Conservation (phyloP, 306 rosid genomes). For the Cicer cuneatum region DNA sequence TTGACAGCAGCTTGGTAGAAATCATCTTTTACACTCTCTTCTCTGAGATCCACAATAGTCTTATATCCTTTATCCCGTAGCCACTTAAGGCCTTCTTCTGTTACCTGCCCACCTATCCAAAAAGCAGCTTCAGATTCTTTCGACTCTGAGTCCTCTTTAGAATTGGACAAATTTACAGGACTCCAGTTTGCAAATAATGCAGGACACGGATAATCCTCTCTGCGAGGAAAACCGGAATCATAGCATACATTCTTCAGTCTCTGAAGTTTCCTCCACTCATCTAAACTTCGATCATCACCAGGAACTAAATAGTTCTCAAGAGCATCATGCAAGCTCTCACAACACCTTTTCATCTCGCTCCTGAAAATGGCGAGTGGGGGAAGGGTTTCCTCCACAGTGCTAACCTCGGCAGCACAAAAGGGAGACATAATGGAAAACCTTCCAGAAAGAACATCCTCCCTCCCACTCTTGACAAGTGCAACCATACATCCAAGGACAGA, state of each 20-base stretch:
- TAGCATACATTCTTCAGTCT: slow-evolving; percentile 89
- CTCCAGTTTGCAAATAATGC: slow-evolving; percentile 82
- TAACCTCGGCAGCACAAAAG: slow-evolving; percentile 49
- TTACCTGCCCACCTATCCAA: slow-evolving; percentile 97
- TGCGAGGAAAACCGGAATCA: slow-evolving; percentile 77
- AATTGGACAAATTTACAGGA: slow-evolving; percentile 63
- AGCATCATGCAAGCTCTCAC: slow-evolving; percentile 94
- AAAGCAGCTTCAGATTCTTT: slow-evolving; percentile 70
- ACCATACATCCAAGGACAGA: slow-evolving; percentile 89
- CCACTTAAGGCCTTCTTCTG: slow-evolving; percentile 94
- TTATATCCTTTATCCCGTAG: slow-evolving; percentile 72
- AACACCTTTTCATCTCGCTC: slow-evolving; percentile 92
- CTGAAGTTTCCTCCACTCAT: slow-evolving; percentile 94
- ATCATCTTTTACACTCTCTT: slow-evolving; percentile 70
- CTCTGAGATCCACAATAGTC: slow-evolving; percentile 87
- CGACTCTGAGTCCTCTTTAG: slow-evolving; percentile 54
- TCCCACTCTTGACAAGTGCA: slow-evolving; percentile 73
- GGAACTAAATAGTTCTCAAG: slow-evolving; percentile 74
- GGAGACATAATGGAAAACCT: slow-evolving; percentile 60
- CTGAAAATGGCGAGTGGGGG: slow-evolving; percentile 87
- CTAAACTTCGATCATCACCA: slow-evolving; percentile 64
- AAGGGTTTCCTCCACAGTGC: slow-evolving; percentile 59
- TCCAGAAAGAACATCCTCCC: slow-evolving; percentile 86
- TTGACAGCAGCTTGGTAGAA: slow-evolving; percentile 62
- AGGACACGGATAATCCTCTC: slow-evolving; percentile 77